Base-by-base conservation (phyloP, 192 early-diverging fungal species). In the Dispira simplex region DNA sequence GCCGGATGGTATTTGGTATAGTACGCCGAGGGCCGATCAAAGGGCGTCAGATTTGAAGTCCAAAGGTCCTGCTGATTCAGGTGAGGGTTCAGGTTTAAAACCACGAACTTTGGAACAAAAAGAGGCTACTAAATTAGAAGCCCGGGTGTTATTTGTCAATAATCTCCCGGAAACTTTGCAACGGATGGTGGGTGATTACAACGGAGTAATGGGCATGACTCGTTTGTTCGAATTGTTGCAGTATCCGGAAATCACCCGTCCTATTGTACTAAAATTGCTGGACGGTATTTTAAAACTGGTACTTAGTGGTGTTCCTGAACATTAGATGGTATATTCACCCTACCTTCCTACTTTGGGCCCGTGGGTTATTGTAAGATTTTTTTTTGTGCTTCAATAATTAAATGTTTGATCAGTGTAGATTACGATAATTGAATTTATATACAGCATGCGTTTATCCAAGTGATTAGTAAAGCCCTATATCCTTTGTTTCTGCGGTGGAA, bases 181-280 rank as follows among this genome's bases (percentile, higher is more conserved):
- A n/a, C 46, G 48, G 63, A 63, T 63, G 63, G 63, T 63, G 18
- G 63, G 63, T 16, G 63, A 63, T 11, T 63, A 63, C 39, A 63
- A 63, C 47, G 63, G 46, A 12, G 63, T 51, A 4, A 47, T 63
- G 63, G 63, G 63, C 2, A 63, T 63, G 63, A 63, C 63, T 21
- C 46, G 63, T 10, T 27, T 63, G 8, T 63, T 63, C 47, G 48
- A 51, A 48, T 47, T 63, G 48, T 10, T 63, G 46, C 63, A 63
- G 46, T 47, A 47, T 16, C 63, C 46, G 11, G 48, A 49, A 32
- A n/a, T 63, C 12, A 25, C 39, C 20, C 63, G 63, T 11, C 46
- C 46, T 18, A 63, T 63, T 48, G 63, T 27, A 11, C 46, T 63
- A 26, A 63, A 51, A 47, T 63, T 63, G 25, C 0, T 63, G 46